phyloP scores from a whole-genome alignment of 495 filamentous ascomycete genomes.

The Trichodelitschia bisporula region DNA sequence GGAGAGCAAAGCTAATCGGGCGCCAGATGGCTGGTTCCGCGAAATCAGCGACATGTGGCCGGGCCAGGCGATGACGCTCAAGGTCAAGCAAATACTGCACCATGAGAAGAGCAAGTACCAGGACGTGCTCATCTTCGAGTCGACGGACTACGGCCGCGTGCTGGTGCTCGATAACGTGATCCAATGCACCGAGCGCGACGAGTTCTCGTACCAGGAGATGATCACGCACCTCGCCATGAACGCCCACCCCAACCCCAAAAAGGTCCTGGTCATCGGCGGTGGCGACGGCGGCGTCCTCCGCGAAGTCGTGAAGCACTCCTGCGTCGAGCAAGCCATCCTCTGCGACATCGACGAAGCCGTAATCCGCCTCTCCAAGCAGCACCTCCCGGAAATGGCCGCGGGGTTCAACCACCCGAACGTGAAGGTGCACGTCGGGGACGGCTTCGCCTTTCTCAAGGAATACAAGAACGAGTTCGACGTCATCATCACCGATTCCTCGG shows the following conservation, averaged over 20 bases:
- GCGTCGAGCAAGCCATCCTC: conserved; percentile 67
- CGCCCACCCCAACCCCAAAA: conserved; percentile 92
- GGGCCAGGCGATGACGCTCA: conserved; percentile 94
- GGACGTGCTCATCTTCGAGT: conserved; percentile 95
- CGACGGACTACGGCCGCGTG: conserved; percentile 83
- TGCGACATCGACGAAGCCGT: conserved; percentile 99
- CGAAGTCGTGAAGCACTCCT: conserved; percentile 94
- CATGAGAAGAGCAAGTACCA: conserved; percentile 99
- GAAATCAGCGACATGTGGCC: conserved; percentile 97
- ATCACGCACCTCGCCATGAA: conserved; percentile 98
- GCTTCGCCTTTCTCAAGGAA: conserved; percentile 88
- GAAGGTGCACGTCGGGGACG: conserved; percentile 77
- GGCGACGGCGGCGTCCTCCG: conserved; percentile 93
- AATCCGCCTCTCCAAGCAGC: conserved; percentile 95
- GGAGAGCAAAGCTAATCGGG: not conserved
- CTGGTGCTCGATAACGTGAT: conserved; percentile 98
- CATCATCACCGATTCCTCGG: conserved; percentile 96
- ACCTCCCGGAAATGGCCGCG: conserved; percentile 81
- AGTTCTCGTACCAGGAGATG: conserved; percentile 99
- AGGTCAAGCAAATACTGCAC: conserved; percentile 91
- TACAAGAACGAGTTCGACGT: conserved; percentile 93
- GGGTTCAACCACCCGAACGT: conserved; percentile 85
- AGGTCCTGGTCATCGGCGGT: conserved; percentile 91
- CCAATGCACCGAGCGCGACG: conserved; percentile 92
- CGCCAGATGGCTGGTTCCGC: conserved; percentile 94